Evolutionary conservation across 345 rosid species (phyloP).

Genomic region (Xanthoceras sorbifolium): DNA sequence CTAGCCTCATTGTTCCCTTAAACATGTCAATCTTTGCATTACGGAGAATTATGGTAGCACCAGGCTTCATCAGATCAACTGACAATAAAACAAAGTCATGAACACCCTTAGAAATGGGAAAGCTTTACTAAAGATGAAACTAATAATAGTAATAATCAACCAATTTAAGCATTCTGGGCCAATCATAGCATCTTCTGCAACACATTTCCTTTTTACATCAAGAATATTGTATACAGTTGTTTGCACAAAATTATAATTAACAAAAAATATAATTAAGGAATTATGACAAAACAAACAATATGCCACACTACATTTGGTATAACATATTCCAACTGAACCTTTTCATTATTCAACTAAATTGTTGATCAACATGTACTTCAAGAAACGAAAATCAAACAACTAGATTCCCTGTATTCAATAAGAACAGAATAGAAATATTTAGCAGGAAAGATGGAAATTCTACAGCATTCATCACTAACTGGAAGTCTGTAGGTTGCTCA

Average conservation of each 20-base stretch:
- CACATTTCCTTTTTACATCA: not conserved
- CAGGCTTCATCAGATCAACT: constrained; percentile 50
- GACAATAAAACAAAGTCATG: constrained; percentile 8
- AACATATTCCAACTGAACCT: not conserved
- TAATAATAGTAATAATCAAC: no score
- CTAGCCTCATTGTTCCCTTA: constrained; percentile 53
- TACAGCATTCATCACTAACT: not conserved
- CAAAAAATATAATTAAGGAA: not conserved
- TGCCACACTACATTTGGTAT: no score
- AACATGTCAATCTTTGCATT: constrained; percentile 56
- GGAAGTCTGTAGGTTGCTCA: not conserved
- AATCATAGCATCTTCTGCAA: not conserved
- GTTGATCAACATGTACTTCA: not conserved
- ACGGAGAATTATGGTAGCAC: constrained; percentile 42
- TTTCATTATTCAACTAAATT: no score
- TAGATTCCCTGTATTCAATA: not conserved
- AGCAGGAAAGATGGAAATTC: not conserved
- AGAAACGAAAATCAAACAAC: not conserved
- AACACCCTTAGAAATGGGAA: not conserved
- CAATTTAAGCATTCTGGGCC: not conserved
- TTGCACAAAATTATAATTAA: not conserved
- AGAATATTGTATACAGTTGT: not conserved
- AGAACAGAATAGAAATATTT: not conserved
- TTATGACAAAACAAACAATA: not conserved
- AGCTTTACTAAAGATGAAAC: not conserved